Evolutionary conservation across 2,329 filamentous ascomycete genomes (phyloP).

Genomic region (Botrytis hyacinthi): DNA sequence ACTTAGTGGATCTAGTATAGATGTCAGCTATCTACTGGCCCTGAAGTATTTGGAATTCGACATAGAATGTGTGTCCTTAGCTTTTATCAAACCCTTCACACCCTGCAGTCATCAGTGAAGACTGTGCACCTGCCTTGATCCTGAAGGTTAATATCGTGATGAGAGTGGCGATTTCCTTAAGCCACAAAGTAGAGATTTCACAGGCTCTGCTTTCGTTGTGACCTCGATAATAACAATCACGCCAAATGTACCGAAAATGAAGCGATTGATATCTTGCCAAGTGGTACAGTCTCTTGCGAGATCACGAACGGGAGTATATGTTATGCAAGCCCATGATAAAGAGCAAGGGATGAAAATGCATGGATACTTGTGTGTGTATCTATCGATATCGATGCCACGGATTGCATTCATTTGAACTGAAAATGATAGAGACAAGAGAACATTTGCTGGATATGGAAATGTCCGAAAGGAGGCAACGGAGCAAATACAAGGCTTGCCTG

Average conservation of each 20-base stretch:
- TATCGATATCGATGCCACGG: not conserved
- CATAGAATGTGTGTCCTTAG: not conserved
- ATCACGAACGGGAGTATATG: no score
- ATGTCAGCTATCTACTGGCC: not conserved
- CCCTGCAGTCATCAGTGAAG: not conserved
- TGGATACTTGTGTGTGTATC: not conserved
- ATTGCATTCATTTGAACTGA: not conserved
- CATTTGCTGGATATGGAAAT: not conserved
- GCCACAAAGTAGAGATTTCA: not conserved
- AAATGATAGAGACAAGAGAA: not conserved
- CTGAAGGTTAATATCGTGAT: not conserved
- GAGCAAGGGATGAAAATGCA: not conserved
- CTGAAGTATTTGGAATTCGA: not conserved
- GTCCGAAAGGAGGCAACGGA: slow-evolving; percentile 5
- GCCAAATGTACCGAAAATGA: no score
- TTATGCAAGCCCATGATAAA: not conserved
- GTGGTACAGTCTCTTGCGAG: not conserved
- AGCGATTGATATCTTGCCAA: not conserved
- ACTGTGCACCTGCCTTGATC: not conserved
- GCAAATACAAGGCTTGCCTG: not conserved
- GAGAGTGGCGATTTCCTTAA: not conserved
- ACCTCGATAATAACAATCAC: not conserved
- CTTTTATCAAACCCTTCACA: no score
- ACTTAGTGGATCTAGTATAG: not conserved
- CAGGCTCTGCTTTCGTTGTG: not conserved